Base-by-base conservation (phyloP, 2,329 filamentous ascomycete species). In the Alternaria rosae region DNA sequence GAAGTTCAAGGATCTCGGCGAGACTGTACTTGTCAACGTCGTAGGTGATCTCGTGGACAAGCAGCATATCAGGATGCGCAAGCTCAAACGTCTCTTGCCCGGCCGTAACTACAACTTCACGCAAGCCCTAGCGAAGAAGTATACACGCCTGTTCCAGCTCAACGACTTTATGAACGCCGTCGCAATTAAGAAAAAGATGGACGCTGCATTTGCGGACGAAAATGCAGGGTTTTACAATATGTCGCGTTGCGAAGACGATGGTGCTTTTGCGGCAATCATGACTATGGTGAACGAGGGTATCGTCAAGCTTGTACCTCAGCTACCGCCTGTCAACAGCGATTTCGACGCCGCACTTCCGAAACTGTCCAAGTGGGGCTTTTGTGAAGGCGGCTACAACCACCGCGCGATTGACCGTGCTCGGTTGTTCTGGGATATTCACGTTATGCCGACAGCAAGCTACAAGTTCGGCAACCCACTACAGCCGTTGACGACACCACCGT, bases 361-460 rank as follows among this genome's bases (percentile, higher is more conserved):
- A 32, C 67, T 84, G 23, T 82, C 80, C 6, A 88, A 89, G 2
- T 89, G 91, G 73, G 91, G 91, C 1, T 91, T 93, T 70, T 86
- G 87, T 55, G 89, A 89, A 8, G 87, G 87, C 15, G 88, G 91
- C 66, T 93, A 93, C 76, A 88, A 91, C 70, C 90, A 88, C 21
- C 85, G 90, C 57, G 87, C 87, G 60, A 89, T 90, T 64, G 86
- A 91, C 35, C 89, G 90, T 68, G 83, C 84, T 32, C 87, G 88
- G 68, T 85, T 92, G 52, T 85, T 87, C 66, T 92, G 92, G 76
- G 83, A 85, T 10, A 81, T 92, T 35, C 83, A 86, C 44, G 83
- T 89, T 20, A 78, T 83, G 1, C 88, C 89, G 1, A 91, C 89
- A 0, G 73, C 79, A 8, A 74, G 65, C 0, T 93, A 92, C 74